Evolutionary conservation across 805 yeast species (phyloP), one percentile per base, ranked within the genome.

Genomic region (Clavispora fructus): DNA sequence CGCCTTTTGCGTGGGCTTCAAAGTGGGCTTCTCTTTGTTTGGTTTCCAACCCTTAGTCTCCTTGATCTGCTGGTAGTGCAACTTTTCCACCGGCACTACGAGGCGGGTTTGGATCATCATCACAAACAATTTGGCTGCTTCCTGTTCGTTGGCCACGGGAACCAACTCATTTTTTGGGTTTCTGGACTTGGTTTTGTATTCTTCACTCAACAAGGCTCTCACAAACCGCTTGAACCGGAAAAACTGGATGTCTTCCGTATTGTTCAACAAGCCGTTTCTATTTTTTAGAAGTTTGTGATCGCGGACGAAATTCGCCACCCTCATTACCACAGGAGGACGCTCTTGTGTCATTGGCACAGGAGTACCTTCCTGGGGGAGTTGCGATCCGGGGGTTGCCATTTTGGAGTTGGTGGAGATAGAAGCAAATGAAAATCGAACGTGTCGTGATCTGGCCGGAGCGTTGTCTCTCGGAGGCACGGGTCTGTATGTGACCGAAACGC

Each of bases 141-240:
- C 78, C 39, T 72, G 69, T 25, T 76, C 78, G 49, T 70, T 71
- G 3, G 60, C 59, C 10, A 71, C 60, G 25, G 86, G 73, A 9
- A 73, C 66, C 43, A 73, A 61, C 33, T 69, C 69, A 47, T 67
- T 65, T 46, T 59, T 68, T 44, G 80, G 79, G 48, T 73, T 75
- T 44, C 68, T 55, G 43, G 77, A 78, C 51, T 71, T 78, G 51
- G 58, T 63, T 55, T 75, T 74, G 65, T 89, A 94, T 39, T 84
- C 91, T 1, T 79, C 84, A 45, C 89, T 80, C 31, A 80, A 68
- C 47, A 92, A 73, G 1, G 95, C 95, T 54, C 98, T 74, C 12
- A 80, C 68, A 38, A 88, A 85, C 58, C 99, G 79, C 65, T 92
- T 92, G 64, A 75, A 85, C 54, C 95, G 76, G 77, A 92, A 94